These are phyloP conservation scores for Pythium sukuiense DNA, from an alignment of 352 stramenopile species.

Conservation along the genomic window DNA sequence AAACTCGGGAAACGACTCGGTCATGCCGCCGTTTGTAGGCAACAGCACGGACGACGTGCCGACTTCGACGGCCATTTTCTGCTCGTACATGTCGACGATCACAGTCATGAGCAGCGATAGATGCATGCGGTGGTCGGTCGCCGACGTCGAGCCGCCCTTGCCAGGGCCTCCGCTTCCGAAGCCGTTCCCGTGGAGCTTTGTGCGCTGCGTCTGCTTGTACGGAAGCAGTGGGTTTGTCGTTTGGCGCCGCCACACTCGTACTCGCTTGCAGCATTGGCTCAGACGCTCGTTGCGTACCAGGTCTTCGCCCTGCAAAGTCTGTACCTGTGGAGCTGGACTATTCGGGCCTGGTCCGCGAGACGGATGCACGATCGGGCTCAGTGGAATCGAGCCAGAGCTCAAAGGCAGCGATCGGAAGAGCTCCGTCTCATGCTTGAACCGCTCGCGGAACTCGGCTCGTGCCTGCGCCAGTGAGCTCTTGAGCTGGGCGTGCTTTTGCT, in stretches of 20 bases:
- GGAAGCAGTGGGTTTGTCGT: slow-evolving; percentile 64
- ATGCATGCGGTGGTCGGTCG: slow-evolving; percentile 63
- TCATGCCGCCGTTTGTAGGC: slow-evolving; percentile 26
- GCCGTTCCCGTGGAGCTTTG: slow-evolving; percentile 1
- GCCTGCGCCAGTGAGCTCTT: slow-evolving; percentile 56
- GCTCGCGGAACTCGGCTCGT: slow-evolving; percentile 46
- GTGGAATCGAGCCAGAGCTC: background rate
- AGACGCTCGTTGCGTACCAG: slow-evolving; percentile 57
- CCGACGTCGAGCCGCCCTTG: slow-evolving; percentile 40
- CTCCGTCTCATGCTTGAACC: slow-evolving; percentile 43
- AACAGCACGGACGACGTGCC: slow-evolving; percentile 1
- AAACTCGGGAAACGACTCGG: slow-evolving; percentile 70
- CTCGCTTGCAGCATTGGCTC: slow-evolving; percentile 73
- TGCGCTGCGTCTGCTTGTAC: slow-evolving; percentile 53
- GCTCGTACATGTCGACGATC: slow-evolving; percentile 79
- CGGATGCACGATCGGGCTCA: slow-evolving; percentile 14
- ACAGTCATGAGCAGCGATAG: slow-evolving; percentile 60
- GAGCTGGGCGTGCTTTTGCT: slow-evolving; percentile 51
- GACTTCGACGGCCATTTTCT: slow-evolving; percentile 41
- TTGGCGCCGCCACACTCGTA: slow-evolving; percentile 64
- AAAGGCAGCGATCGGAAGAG: slow-evolving; percentile 48
- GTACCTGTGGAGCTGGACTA: background rate
- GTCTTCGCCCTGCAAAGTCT: slow-evolving; percentile 32
- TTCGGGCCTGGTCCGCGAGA: background rate
- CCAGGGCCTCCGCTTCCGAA: background rate